A percentile compares a stretch with the other conserved stretches of the same genome.
Evolutionary conservation across 495 filamentous ascomycete species (phyloP).

Genomic region (Xylaria bambusicola): DNA sequence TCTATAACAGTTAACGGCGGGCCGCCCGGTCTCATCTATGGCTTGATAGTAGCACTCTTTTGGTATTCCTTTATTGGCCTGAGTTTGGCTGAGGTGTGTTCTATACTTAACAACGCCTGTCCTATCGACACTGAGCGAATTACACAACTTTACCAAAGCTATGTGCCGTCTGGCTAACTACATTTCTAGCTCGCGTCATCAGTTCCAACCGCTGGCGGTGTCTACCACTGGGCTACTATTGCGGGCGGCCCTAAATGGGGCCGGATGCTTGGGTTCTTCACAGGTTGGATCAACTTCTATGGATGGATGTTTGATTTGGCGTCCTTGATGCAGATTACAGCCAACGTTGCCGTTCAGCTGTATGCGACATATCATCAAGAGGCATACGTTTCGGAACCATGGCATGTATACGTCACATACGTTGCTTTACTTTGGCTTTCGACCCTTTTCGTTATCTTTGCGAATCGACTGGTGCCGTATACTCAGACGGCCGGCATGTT

Average conservation of each 20-base stretch:
- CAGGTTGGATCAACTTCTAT: constrained; percentile 78
- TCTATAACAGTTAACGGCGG: constrained; percentile 53
- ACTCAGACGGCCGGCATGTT: constrained; percentile 69
- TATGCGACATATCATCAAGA: constrained; percentile 70
- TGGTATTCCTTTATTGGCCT: constrained; percentile 50
- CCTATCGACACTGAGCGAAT: not conserved
- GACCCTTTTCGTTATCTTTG: constrained; percentile 66
- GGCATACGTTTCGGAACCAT: constrained; percentile 58
- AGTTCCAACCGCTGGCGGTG: constrained; percentile 77
- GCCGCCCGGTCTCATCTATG: constrained; percentile 58
- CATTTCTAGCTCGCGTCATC: constrained; percentile 68
- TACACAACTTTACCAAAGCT: too few relatives aligned
- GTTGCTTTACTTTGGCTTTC: constrained; percentile 67
- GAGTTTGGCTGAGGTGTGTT: constrained; percentile 47
- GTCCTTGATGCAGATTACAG: constrained; percentile 67
- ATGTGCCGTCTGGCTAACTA: not conserved
- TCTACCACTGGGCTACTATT: constrained; percentile 84
- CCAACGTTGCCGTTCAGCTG: constrained; percentile 69
- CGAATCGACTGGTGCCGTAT: constrained; percentile 65
- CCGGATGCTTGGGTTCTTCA: constrained; percentile 71
- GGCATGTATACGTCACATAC: constrained; percentile 77
- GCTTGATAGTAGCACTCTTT: constrained; percentile 49
- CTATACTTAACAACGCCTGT: too few relatives aligned
- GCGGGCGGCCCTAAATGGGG: constrained; percentile 71
- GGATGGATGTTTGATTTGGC: constrained; percentile 65